Evolutionary conservation across 2,329 filamentous ascomycete species (phyloP), one percentile per base, ranked within the genome.

Genomic region (Ascocoryne sarcoides): DNA sequence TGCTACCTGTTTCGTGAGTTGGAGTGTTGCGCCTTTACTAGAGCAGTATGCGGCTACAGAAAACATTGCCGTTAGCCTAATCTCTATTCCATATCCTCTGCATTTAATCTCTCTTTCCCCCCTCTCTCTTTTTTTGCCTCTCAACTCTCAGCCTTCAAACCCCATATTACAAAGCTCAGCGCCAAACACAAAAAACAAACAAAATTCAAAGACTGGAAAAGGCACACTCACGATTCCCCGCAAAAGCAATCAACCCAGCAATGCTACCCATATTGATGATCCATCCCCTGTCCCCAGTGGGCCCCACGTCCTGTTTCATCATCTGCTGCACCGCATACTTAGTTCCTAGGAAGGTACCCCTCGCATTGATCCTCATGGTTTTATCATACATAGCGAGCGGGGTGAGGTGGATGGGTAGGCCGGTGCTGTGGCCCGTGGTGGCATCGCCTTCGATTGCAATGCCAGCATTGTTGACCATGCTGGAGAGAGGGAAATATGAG

Each of bases 1-100:
- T 2, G 60, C 60, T 9, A 55, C 59, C 8, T 50, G 43, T 35
- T 47, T 55, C 4, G 55, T 58, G 29, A 63, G 41, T 9, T 56
- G 57, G 14, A 62, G 50, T 10, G 15, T 17, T 12, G 19, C 33
- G 3, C 33, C 33, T 26, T 36, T 36, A 14, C 19, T 26, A 5
- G 33, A 36, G 5, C 19, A 36, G n/a, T 36, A 36, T 14, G 33
- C 18, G 16, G 19, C 19, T 26, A 15, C 23, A 18, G 10, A 33
- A 4, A 33, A 14, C 5, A 4, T 30, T 12, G 12, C 23, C 23
- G 23, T 26, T 26, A 26, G 23, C 23, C 7, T 26, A 26, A 26
- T 26, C 23, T 12, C 23, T 12, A 26, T n/a, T n/a, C n/a, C n/a
- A n/a, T n/a, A n/a, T n/a, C n/a, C n/a, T n/a, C n/a, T n/a, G n/a